A percentile compares a stretch with the other conserved stretches of the same genome.
These are phyloP conservation scores for Backusella macrospora DNA, from an alignment of 192 early-diverging fungal genomes.

Conservation along the genomic window DNA sequence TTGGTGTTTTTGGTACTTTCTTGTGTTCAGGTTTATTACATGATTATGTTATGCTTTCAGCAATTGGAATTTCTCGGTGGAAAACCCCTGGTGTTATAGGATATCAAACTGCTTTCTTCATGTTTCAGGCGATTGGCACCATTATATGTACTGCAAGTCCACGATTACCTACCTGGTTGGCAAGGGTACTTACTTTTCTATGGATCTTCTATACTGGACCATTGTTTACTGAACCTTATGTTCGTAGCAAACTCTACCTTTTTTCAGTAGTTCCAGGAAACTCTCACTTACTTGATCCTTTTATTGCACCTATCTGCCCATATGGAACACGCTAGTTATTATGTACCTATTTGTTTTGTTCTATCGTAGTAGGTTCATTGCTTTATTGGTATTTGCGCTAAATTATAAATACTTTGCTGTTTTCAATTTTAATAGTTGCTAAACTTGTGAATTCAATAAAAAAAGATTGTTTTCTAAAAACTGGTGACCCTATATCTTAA, in stretches of 20 bases:
- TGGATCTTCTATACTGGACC: slow-evolving; percentile 31
- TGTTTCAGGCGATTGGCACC: slow-evolving; percentile 25
- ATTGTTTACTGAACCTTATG: slow-evolving; percentile 28
- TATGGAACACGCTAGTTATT: slow-evolving; percentile 13
- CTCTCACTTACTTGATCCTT: background rate
- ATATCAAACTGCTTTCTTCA: slow-evolving; percentile 29
- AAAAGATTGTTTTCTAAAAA: too few species aligned
- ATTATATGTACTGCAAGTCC: background rate
- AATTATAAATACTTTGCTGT: too few species aligned
- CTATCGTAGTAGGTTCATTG: too few species aligned
- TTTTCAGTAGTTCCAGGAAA: slow-evolving; percentile 13
- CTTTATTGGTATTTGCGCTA: too few species aligned
- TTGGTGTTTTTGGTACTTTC: slow-evolving; percentile 24
- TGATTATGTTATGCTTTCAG: slow-evolving; percentile 28
- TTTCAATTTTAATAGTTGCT: too few species aligned
- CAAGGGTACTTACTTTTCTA: background rate
- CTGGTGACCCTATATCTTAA: too few species aligned
- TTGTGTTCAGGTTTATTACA: slow-evolving; percentile 32
- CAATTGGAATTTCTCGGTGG: background rate
- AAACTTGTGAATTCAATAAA: too few species aligned
- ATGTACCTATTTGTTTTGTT: too few species aligned
- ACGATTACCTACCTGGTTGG: slow-evolving; percentile 19
- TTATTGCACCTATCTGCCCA: slow-evolving; percentile 17
- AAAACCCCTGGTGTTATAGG: background rate
- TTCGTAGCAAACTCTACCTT: slow-evolving; percentile 13